Percentiles rank a stretch among this genome's conserved stretches.
phyloP scores from a whole-genome alignment of 2,329 filamentous ascomycete species.

The Diaporthe capsici region DNA sequence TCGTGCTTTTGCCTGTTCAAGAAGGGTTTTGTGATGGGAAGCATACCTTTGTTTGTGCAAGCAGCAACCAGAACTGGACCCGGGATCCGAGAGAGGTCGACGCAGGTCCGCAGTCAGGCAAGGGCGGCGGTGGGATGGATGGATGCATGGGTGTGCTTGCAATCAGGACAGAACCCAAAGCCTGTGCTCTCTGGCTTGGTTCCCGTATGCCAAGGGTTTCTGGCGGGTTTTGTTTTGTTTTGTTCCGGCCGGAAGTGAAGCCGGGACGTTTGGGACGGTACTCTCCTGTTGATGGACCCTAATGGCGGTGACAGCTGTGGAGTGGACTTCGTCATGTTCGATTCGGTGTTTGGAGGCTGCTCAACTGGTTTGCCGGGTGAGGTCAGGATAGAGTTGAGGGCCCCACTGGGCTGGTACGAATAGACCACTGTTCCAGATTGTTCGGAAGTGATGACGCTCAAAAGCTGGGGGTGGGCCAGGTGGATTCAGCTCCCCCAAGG shows the following conservation, averaged over 20 bases:
- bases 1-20: background rate
- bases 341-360: background rate
- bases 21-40: background rate
- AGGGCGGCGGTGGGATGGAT: background rate
- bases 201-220: background rate
- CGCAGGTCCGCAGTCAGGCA: background rate
- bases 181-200: background rate
- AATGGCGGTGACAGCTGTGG: background rate
- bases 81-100: background rate
- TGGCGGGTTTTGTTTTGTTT: background rate
- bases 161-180: background rate
- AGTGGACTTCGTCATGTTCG: background rate
- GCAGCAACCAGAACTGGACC: background rate
- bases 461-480: background rate
- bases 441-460: background rate
- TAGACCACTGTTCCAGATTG: no score
- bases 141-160: background rate
- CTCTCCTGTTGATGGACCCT: background rate
- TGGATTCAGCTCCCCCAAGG: background rate
- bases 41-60: background rate
- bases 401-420: no score
- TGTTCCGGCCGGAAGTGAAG: background rate
- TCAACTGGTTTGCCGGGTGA: background rate
- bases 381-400: background rate
- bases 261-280: background rate